These are phyloP conservation scores for Eucalyptus pauciflora DNA, from an alignment of 345 rosid species.

Conservation along the genomic window DNA sequence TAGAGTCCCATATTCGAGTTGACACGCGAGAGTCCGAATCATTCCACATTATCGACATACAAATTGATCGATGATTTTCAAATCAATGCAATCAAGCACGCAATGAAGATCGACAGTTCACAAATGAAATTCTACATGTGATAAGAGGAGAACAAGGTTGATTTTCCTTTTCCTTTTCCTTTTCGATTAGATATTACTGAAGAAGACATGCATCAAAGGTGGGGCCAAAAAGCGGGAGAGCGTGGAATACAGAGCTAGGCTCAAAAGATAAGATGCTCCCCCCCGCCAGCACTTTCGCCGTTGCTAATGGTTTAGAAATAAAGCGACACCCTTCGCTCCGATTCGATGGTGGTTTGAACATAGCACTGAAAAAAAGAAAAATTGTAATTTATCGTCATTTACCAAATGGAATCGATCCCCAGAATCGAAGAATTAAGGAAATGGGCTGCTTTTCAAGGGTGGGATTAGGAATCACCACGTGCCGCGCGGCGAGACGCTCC, in stretches of 20 bases:
- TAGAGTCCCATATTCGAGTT: neutral
- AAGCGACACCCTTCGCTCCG: neutral
- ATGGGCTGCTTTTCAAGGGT: neutral
- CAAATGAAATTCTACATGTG: neutral
- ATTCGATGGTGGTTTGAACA: neutral
- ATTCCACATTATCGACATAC: fast-evolving
- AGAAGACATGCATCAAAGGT: neutral
- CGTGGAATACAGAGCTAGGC: neutral
- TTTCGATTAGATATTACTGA: neutral
- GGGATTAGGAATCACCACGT: neutral
- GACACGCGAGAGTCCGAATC: neutral
- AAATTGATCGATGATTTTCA: neutral
- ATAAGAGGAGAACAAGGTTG: neutral
- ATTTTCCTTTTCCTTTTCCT: neutral
- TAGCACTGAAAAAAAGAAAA: neutral
- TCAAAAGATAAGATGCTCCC: neutral
- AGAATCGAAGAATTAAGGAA: neutral
- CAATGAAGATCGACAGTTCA: neutral
- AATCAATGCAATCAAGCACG: neutral
- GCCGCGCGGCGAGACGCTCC: neutral
- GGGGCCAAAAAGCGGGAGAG: neutral
- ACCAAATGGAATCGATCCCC: neutral
- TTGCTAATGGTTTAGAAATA: neutral
- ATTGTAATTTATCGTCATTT: too few species aligned
- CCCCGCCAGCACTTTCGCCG: neutral